These are phyloP conservation scores for Secale cereale DNA, from an alignment of 176 grass and related monocot species.

Conservation along the genomic window DNA sequence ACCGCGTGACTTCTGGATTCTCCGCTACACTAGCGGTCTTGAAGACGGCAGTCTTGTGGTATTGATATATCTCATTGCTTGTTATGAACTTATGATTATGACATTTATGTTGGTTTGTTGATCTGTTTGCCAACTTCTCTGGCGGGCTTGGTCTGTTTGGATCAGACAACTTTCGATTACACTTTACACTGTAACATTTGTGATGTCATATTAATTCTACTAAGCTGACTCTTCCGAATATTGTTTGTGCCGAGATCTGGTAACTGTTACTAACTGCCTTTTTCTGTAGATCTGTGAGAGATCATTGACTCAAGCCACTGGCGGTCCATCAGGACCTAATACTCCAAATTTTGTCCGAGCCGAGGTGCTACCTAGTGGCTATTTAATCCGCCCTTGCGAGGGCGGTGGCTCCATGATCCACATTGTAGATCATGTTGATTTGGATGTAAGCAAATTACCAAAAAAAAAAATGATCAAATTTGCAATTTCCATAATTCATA, in stretches of 20 bases:
- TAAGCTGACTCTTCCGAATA: neutral
- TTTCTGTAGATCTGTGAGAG: conserved; percentile 93
- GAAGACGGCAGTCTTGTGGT: conserved; percentile 99
- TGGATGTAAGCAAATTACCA: conserved; percentile 66
- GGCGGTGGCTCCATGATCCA: conserved; percentile 99
- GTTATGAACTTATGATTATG: neutral
- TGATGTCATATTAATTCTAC: neutral
- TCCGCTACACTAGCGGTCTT: conserved; percentile 91
- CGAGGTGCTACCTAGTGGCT: conserved; percentile 91
- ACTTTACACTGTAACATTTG: neutral
- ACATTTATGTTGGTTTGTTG: neutral
- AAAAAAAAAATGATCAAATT: neutral
- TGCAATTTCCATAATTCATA: conserved; percentile 21
- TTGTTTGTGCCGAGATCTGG: conserved; percentile 13
- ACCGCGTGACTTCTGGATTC: conserved; percentile 90
- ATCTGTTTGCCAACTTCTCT: neutral
- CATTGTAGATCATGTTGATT: conserved; percentile 99
- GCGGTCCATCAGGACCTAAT: conserved; percentile 80
- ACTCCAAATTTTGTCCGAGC: conserved; percentile 90
- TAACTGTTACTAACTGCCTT: conserved; percentile 25
- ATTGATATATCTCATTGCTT: conserved; percentile 25
- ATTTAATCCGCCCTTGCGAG: conserved; percentile 94
- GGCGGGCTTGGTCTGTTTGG: conserved; percentile 2
- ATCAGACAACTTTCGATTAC: neutral
- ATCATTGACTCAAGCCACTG: conserved; percentile 82